Base-by-base conservation (phyloP, 1,139 yeast genomes). In the Blastobotrys buckinghamii region DNA sequence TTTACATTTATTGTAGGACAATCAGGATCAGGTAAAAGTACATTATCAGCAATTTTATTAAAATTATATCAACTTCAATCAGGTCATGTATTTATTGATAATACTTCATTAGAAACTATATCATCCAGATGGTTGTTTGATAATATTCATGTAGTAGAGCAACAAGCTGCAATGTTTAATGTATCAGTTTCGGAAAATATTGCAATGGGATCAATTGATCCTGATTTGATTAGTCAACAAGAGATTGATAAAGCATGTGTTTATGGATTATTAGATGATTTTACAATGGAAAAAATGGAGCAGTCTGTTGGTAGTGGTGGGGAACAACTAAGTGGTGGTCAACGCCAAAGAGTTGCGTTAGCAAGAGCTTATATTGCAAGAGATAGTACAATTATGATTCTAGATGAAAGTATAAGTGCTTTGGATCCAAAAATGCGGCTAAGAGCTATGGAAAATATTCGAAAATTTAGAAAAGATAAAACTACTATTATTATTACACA, bases 21-120 rank as follows among this genome's bases (percentile, higher is more conserved):
- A 53, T 88, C 97, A 0, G 98, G 98, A 0, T 81, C 92, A 0
- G 98, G 98, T 0, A 92, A 92, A 63, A 88, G 97, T 0, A 85
- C 97, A 0, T 55, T 92, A 10, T 78, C 84, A 0, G 77, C 76
- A 42, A 64, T 92, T 3, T 59, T 92, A 2, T 63, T 84, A 51
- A 77, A 77, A 29, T 73, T 86, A 37, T 88, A 89, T 56, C 54
- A 63, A 0, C 69, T 74, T 0, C 56, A 63, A 5, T 52, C 63
- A 0, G 90, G 92, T 0, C 52, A 59, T 1, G 76, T 90, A 2
- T 62, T 62, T 6, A 64, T 89, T 17, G 90, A 82, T 60, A 83
- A 79, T 0, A 60, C 66, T 39, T 68, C 76, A 34, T 59, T 84
- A 1, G 58, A 66, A 0, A 55, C 63, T 0, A 56, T 87, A 3